A percentile compares a stretch with the other conserved stretches of the same genome.
These are phyloP conservation scores for Penicillium sp. DNA, from an alignment of 2,329 filamentous ascomycete genomes.

Conservation along the genomic window DNA sequence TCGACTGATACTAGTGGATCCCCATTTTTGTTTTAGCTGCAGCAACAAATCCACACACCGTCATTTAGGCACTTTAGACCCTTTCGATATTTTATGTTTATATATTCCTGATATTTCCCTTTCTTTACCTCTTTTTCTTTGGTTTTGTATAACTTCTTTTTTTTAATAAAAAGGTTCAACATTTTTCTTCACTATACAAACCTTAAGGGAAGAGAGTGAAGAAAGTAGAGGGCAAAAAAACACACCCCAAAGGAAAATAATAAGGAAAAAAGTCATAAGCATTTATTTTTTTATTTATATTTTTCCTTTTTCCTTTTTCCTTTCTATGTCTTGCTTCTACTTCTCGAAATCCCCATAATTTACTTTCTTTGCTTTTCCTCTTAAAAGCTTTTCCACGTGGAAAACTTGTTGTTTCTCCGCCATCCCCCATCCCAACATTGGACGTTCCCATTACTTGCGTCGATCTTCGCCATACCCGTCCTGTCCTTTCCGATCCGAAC, in stretches of 20 bases:
- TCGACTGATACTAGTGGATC: slow-evolving; percentile 9
- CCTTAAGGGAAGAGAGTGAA: background rate
- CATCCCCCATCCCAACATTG: background rate
- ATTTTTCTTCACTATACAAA: background rate
- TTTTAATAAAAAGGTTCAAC: background rate
- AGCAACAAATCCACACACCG: slow-evolving; percentile 28
- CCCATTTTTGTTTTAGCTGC: slow-evolving; percentile 12
- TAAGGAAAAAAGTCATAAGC: background rate
- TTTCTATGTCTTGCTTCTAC: slow-evolving; percentile 4
- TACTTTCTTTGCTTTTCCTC: background rate
- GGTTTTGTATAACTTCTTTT: background rate
- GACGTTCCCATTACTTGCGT: slow-evolving; percentile 9
- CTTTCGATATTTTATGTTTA: background rate
- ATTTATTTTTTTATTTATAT: background rate
- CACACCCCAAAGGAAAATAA: background rate
- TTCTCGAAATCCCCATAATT: background rate
- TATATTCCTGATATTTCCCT: slow-evolving; percentile 20
- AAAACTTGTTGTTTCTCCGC: slow-evolving; percentile 1
- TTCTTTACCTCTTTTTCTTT: background rate
- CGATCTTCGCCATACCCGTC: slow-evolving; percentile 22
- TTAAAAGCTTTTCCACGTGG: slow-evolving; percentile 2
- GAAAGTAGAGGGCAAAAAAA: background rate
- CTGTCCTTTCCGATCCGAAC: slow-evolving; percentile 24
- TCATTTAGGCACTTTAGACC: slow-evolving; percentile 17
- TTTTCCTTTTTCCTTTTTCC: background rate